phyloP scores from a whole-genome alignment of 768 basidiomycete genomes.

The Amanita phalloides region DNA sequence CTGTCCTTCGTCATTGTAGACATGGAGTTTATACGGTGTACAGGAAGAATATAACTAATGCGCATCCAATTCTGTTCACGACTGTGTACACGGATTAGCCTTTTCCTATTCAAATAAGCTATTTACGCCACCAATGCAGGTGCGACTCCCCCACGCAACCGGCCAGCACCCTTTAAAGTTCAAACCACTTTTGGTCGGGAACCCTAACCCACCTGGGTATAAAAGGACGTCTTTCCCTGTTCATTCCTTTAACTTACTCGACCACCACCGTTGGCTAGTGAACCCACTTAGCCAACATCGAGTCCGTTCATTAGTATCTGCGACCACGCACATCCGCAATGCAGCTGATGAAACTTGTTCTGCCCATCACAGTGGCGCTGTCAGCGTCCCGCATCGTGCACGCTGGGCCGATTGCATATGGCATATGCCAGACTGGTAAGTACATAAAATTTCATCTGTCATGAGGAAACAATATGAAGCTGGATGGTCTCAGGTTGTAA shows the following conservation, averaged over 20 bases:
- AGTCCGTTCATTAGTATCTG: background rate
- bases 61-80: background rate
- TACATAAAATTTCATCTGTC: background rate
- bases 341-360: background rate
- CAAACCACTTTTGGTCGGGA: no score
- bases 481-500: slow-evolving; percentile 17
- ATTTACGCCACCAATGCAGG: no score
- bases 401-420: slow-evolving; percentile 24
- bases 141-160: no score
- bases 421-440: slow-evolving; percentile 23
- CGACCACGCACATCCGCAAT: background rate
- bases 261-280: background rate
- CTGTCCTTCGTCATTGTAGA: background rate
- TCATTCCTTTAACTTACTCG: slow-evolving; percentile 1
- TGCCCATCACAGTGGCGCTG: background rate
- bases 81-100: no score
- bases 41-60: background rate
- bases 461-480: background rate
- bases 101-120: no score
- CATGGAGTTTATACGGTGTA: background rate
- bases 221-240: background rate
- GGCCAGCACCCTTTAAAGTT: no score
- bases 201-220: background rate
- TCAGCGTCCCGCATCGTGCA: slow-evolving; percentile 1
- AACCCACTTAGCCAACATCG: background rate